Percentiles rank a stretch among this genome's conserved stretches.
Conservation (phyloP, 352 stramenopile species). For the Phytophthora aleatoria region DNA sequence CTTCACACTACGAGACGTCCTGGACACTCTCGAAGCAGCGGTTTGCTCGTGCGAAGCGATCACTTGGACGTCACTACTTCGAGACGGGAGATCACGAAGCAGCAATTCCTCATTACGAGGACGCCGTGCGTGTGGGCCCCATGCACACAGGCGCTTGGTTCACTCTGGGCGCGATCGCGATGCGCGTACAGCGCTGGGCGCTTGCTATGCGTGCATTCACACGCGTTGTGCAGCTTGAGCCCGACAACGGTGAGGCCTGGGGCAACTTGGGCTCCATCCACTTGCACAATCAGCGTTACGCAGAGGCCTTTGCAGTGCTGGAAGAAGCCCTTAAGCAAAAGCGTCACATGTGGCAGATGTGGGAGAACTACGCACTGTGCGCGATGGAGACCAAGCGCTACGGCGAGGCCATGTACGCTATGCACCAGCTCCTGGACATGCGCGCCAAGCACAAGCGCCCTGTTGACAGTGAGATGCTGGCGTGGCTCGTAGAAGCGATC, state of each 20-base stretch:
- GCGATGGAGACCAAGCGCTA: constrained; percentile 78
- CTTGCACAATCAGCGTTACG: constrained; percentile 78
- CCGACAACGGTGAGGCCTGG: constrained; percentile 94
- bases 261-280: constrained; percentile 96
- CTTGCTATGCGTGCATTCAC: constrained; percentile 90
- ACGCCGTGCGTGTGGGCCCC: constrained; percentile 88
- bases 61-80: constrained; percentile 90
- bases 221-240: constrained; percentile 93
- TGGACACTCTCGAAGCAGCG: constrained; percentile 92
- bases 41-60: constrained; percentile 92
- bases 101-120: constrained; percentile 82
- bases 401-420: constrained; percentile 82
- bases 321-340: constrained; percentile 90
- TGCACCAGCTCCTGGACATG: constrained; percentile 84
- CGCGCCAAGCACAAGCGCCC: constrained; percentile 80
- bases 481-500: constrained; percentile 83
- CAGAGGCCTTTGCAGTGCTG: constrained; percentile 83
- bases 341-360: constrained; percentile 92
- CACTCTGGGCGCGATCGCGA: constrained; percentile 89
- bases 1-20: constrained; percentile 90
- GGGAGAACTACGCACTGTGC: constrained; percentile 90
- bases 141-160: constrained; percentile 94
- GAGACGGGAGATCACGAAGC: constrained; percentile 83
- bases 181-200: constrained; percentile 90
- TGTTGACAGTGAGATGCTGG: constrained; percentile 77